Conservation (phyloP, 2,329 filamentous ascomycete genomes). For the Neofusicoccum cordaticola region DNA sequence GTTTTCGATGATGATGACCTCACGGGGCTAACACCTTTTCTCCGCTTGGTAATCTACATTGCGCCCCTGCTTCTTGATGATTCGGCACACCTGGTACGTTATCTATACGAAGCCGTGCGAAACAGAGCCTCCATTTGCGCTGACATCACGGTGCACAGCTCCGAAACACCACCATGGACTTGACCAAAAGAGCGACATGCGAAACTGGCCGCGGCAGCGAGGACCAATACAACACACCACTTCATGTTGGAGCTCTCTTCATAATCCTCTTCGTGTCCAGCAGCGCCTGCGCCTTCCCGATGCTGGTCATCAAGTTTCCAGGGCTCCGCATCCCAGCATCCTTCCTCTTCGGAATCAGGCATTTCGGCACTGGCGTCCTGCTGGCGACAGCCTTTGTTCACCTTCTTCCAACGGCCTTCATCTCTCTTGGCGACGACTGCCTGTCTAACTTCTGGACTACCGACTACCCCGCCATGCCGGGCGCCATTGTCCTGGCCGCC, state of each 20-base stretch:
- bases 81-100: no score
- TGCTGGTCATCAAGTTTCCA: conserved; percentile 59
- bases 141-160: neutral
- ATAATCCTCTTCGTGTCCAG: conserved; percentile 34
- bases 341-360: conserved; percentile 38
- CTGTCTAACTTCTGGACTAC: conserved; percentile 38
- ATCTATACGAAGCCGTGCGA: no score
- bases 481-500: conserved; percentile 36
- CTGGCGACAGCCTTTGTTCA: conserved; percentile 41
- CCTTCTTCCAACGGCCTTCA: conserved; percentile 39
- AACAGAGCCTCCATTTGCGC: no score
- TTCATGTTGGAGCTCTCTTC: conserved; percentile 34
- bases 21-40: no score
- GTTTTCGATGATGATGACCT: no score
- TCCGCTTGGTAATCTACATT: no score
- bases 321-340: conserved; percentile 58
- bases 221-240: conserved; percentile 26
- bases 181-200: neutral
- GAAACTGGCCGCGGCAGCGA: neutral
- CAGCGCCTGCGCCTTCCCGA: conserved; percentile 58
- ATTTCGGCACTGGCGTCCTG: conserved; percentile 40
- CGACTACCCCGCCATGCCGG: conserved; percentile 38
- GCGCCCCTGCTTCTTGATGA: no score
- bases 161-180: neutral
- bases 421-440: conserved; percentile 38